Evolutionary conservation across 345 rosid species (phyloP).

Genomic region (Citrus medica): DNA sequence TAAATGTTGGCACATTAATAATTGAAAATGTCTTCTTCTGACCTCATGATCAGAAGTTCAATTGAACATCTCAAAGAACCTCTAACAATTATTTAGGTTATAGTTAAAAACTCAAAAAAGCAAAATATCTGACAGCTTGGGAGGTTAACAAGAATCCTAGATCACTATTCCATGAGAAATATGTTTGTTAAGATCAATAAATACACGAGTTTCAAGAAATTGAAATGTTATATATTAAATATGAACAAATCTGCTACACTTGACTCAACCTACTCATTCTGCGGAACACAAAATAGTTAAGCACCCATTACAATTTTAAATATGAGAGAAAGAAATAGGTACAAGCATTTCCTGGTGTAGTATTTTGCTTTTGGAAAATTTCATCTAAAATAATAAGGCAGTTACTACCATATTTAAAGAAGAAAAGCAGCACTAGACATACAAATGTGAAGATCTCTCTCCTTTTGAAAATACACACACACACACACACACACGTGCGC

Average conservation of each 20-base stretch:
- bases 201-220: neutral
- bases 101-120: constrained; percentile 1
- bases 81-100: neutral
- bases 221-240: too few species aligned
- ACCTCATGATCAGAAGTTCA: neutral
- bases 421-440: neutral
- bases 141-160: neutral
- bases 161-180: neutral
- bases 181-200: neutral
- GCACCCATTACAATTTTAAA: neutral
- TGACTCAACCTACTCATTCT: neutral
- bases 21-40: neutral
- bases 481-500: neutral
- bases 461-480: too few species aligned
- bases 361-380: neutral
- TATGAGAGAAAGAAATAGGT: neutral
- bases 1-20: neutral
- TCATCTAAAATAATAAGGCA: neutral
- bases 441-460: neutral
- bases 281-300: neutral
- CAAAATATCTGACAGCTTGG: neutral
- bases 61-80: neutral
- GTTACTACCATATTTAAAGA: neutral
- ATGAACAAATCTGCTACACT: neutral
- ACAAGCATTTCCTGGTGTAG: neutral